A percentile compares a stretch with the other conserved stretches of the same genome.
These are phyloP conservation scores for Dillenia suffruticosa DNA, from an alignment of 164 flowering plant genomes.

Conservation along the genomic window DNA sequence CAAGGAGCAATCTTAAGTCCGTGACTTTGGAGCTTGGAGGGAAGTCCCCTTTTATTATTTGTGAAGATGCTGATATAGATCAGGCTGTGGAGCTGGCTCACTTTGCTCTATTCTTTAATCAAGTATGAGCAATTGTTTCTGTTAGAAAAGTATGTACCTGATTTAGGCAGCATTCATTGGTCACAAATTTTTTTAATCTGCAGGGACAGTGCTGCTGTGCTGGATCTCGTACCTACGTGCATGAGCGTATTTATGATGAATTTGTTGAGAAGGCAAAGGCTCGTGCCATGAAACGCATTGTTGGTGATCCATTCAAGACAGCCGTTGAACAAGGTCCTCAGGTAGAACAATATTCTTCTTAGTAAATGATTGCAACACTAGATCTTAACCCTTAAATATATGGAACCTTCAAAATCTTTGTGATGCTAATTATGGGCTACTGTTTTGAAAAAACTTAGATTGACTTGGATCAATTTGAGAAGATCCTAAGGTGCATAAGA, in stretches of 20 bases:
- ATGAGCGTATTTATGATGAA: conserved; percentile 75
- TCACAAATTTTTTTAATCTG: neutral
- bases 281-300: conserved; percentile 62
- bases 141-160: neutral
- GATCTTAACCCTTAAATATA: no score
- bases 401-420: neutral
- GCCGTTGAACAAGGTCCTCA: conserved; percentile 95
- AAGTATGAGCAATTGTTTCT: conserved; percentile 30
- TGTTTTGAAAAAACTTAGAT: conserved; percentile 41
- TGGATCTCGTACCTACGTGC: conserved; percentile 88
- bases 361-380: no score
- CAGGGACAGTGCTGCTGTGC: conserved; percentile 95
- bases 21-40: conserved; percentile 94
- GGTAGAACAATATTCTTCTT: conserved; percentile 25
- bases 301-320: conserved; percentile 84
- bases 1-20: conserved; percentile 77
- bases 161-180: neutral
- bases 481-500: conserved; percentile 64
- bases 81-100: conserved; percentile 83
- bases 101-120: conserved; percentile 81
- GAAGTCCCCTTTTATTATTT: conserved; percentile 87
- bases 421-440: no score
- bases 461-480: conserved; percentile 79
- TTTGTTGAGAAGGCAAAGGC: conserved; percentile 76
- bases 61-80: conserved; percentile 80